Conservation (phyloP, 768 basidiomycete species). For the Boletus tomentosulus region DNA sequence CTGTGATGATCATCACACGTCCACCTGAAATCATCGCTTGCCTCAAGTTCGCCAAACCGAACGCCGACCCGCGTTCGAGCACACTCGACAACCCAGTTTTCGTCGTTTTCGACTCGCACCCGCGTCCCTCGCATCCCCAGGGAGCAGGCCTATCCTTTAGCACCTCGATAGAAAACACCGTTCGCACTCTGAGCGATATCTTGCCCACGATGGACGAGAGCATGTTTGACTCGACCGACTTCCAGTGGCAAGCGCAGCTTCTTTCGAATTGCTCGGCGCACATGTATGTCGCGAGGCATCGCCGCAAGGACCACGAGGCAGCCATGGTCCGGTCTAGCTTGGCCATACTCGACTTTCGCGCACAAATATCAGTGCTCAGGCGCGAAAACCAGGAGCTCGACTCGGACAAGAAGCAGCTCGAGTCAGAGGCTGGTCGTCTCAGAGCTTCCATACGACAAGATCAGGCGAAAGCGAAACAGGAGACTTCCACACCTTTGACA, state of each 20-base stretch:
- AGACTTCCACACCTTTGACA: background rate
- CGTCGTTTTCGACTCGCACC: constrained; percentile 66
- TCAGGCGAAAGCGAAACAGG: constrained; percentile 1
- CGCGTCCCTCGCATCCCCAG: constrained; percentile 51
- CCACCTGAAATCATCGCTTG: constrained; percentile 67
- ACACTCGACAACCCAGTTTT: constrained; percentile 35
- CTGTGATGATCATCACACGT: constrained; percentile 55
- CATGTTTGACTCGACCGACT: constrained; percentile 37
- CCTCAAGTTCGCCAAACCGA: constrained; percentile 30
- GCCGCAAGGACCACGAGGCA: constrained; percentile 23
- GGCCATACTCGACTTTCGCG: constrained; percentile 40
- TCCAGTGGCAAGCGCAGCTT: constrained; percentile 66
- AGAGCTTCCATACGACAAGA: constrained; percentile 10
- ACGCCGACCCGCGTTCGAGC: background rate
- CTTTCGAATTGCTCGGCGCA: constrained; percentile 59
- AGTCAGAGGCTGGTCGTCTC: constrained; percentile 24
- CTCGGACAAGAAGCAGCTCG: constrained; percentile 25
- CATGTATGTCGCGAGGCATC: constrained; percentile 39
- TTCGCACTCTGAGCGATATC: constrained; percentile 42
- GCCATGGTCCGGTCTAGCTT: constrained; percentile 49
- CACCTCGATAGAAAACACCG: constrained; percentile 40
- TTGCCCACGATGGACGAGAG: constrained; percentile 44
- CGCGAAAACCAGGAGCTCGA: constrained; percentile 24
- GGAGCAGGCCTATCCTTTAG: constrained; percentile 60
- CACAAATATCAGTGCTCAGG: constrained; percentile 37